Conservation (phyloP, 2,329 filamentous ascomycete species). For the Aspergillus ochraceus region DNA sequence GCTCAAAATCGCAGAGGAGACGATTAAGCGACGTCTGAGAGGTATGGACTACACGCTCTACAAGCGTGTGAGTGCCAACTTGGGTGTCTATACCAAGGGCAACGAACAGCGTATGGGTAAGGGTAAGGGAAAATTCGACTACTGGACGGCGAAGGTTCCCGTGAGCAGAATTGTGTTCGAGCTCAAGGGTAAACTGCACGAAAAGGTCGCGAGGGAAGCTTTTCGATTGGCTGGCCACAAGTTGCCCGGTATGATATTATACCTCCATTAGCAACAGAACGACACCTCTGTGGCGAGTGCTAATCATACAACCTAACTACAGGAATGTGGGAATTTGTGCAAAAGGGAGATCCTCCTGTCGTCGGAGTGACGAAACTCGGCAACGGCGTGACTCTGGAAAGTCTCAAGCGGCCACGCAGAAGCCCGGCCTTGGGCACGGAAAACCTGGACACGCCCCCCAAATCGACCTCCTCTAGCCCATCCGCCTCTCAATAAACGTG, state of each 20-base stretch:
- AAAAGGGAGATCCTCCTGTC: constrained; percentile 83
- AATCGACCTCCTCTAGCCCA: constrained; percentile 36
- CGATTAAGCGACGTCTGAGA: constrained; percentile 82
- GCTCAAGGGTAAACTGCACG: constrained; percentile 86
- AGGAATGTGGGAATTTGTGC: constrained; percentile 81
- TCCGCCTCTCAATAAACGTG: constrained; percentile 36
- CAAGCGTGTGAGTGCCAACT: constrained; percentile 85
- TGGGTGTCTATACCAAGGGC: constrained; percentile 92
- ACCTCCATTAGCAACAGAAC: constrained; percentile 7
- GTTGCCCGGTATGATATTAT: constrained; percentile 69
- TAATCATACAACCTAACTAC: constrained; percentile 18
- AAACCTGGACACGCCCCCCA: constrained; percentile 29
- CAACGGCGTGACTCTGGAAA: constrained; percentile 76
- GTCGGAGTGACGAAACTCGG: constrained; percentile 90
- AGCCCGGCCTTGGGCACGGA: constrained; percentile 52
- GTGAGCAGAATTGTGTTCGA: constrained; percentile 93
- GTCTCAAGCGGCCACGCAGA: constrained; percentile 76
- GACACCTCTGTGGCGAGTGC: constrained; percentile 2
- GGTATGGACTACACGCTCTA: constrained; percentile 92
- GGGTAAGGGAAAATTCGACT: constrained; percentile 95
- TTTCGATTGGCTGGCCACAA: constrained; percentile 94
- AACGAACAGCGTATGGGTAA: constrained; percentile 99
- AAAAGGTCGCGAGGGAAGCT: constrained; percentile 90
- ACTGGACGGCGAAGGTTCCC: constrained; percentile 87
- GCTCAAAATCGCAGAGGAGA: constrained; percentile 88